Evolutionary conservation across 345 rosid genomes (phyloP), one percentile per base, ranked within the genome.

Genomic region (Corchorus capsularis): DNA sequence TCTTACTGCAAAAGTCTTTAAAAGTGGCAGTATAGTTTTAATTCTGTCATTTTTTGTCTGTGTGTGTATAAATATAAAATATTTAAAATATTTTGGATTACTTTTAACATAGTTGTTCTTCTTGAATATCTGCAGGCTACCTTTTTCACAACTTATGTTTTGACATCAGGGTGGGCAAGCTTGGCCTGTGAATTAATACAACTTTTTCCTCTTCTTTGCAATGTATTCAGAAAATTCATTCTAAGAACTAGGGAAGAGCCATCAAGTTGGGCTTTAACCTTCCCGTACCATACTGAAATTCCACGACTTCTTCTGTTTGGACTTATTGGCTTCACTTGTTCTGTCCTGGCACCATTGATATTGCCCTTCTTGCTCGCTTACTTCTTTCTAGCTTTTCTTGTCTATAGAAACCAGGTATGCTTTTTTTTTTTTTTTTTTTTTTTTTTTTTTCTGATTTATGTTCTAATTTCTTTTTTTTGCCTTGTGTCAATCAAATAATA

Each of bases 261-360:
- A 19, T 73, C 84, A 17, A 82, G 72, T 79, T 69, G 75, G 76
- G 79, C 84, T 37, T 59, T 82, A 66, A 73, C 91, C 77, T 95
- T 95, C 72, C 98, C 98, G 19, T 87, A 88, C 78, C 98, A 95
- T 67, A 93, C 94, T 2, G 99, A 95, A 87, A 57, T 93, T 73
- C 98, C 99, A 13, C 81, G 90, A 79, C 82, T 92, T 62, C 93
- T 95, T 73, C 79, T 95, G 57, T 92, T 93, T 81, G 93, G 96
- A 56, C 90, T 91, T 71, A 63, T 95, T 34, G 99, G 99, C 85
- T 95, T 93, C 87, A 90, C 89, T 55, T 92, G 89, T 80, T 85
- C 99, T 49, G 82, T 93, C 80, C 76, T 93, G 82, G 93, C 97
- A 60, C 99, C 99, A 45, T 84, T 95, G 56, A 87, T 95, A 57